Conservation (phyloP, 2,329 filamentous ascomycete genomes). For the Fusarium camptoceras region DNA sequence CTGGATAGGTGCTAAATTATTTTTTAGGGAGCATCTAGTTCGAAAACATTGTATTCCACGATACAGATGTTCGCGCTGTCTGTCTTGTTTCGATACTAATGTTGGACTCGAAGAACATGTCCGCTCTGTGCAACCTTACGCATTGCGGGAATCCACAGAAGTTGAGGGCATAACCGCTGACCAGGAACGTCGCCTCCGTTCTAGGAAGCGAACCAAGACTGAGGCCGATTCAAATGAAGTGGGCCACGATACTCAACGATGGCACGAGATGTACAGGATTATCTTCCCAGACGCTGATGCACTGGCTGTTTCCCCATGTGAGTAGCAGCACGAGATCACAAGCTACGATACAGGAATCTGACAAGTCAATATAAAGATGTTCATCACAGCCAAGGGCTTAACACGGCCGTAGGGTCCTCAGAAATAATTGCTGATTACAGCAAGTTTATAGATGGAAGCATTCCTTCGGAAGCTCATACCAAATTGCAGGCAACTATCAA, state of each 20-base stretch:
- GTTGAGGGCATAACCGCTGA: neutral
- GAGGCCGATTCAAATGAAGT: neutral
- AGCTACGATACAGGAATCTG: neutral
- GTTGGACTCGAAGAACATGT: neutral
- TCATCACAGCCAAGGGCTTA: neutral
- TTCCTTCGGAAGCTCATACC: neutral
- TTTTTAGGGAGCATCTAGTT: neutral
- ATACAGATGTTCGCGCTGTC: neutral
- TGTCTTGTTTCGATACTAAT: neutral
- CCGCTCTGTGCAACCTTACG: neutral
- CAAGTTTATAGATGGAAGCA: neutral
- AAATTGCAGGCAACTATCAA: neutral
- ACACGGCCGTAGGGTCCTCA: neutral
- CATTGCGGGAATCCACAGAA: neutral
- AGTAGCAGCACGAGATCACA: neutral
- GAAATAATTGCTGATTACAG: neutral
- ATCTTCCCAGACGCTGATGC: neutral
- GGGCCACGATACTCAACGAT: neutral
- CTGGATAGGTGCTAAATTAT: neutral
- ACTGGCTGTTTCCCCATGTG: neutral
- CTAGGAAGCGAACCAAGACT: neutral
- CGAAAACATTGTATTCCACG: neutral
- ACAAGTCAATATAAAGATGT: neutral
- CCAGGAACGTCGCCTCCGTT: conserved; percentile 1
- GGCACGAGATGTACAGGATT: conserved; percentile 3